Conservation (phyloP, 345 rosid genomes). For the Brassica napus region DNA sequence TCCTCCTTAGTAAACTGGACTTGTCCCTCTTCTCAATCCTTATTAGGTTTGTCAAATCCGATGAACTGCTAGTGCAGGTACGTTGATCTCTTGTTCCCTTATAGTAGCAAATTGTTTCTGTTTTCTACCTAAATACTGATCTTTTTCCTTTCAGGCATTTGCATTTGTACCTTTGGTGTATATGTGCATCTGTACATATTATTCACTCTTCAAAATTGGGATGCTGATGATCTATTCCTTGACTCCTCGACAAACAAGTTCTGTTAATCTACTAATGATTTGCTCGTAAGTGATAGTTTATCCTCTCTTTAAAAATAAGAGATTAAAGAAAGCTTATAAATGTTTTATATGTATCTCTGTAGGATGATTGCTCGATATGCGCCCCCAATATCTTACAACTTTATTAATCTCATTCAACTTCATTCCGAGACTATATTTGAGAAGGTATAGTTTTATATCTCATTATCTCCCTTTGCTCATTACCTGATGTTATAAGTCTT, state of each 20-base stretch:
- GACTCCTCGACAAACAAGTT: conserved; percentile 94
- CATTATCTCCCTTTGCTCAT: neutral
- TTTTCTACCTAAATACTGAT: conserved; percentile 1
- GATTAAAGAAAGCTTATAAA: conserved; percentile 7
- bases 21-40: conserved; percentile 93
- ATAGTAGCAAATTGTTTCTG: neutral
- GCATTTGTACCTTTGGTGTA: conserved; percentile 95
- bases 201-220: conserved; percentile 91
- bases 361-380: conserved; percentile 99
- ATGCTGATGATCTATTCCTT: conserved; percentile 98
- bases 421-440: conserved; percentile 73
- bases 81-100: conserved; percentile 19
- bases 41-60: conserved; percentile 68
- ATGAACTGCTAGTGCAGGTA: conserved; percentile 82
- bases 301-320: neutral
- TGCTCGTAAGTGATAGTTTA: conserved; percentile 78
- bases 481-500: neutral
- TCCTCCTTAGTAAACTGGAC: conserved; percentile 73
- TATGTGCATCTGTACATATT: conserved; percentile 97
- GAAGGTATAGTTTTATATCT: conserved; percentile 49
- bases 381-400: conserved; percentile 93
- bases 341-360: conserved; percentile 29
- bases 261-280: conserved; percentile 97
- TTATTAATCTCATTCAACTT: conserved; percentile 89
- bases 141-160: conserved; percentile 58